Base-by-base conservation (phyloP, 2,329 filamentous ascomycete species). In the Xylariaceae sp. region DNA sequence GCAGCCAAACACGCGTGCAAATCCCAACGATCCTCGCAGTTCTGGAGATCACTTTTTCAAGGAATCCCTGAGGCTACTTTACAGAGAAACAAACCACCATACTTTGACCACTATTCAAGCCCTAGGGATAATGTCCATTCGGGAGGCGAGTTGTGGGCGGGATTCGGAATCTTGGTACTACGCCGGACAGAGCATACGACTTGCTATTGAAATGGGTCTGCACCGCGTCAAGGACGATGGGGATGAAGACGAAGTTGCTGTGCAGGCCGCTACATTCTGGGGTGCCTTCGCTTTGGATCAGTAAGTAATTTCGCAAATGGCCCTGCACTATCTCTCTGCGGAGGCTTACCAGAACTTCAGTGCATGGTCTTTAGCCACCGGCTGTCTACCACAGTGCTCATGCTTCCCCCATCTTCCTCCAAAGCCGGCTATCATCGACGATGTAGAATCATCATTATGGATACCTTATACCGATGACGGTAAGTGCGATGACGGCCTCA, bases 1-100 rank as follows among this genome's bases (percentile, higher is more conserved):
- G 38, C 76, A 81, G 28, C 75, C 76, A 15, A 74, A 73, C 54
- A 83, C 81, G 9, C 76, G 83, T 30, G 76, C 73, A n/a, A 72
- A 82, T 43, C 74, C 79, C 0, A 66, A 71, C 50, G 76, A 86
- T 53, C 73, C 81, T 3, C 74, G 76, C 43, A 80, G 81, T 0
- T 81, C 83, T 1, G 85, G 85, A 4, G 81, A 88, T 47, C 78
- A 86, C 56, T 89, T 88, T 63, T 89, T 87, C 61, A 77, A 78
- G 39, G 85, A 89, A 59, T 75, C 79, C 7, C 72, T 76, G 45
- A 69, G 80, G 9, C 66, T 88, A 0, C 70, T 87, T 22, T 67
- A 75, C 42, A 66, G 76, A 41, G 74, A 81, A 48, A 60, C 66
- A 2, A 67, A 85, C 44, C 76, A 79, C 39, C 77, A 85, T 47